phyloP scores from a whole-genome alignment of 2,329 filamentous ascomycete genomes.

The Xylariales sp. region DNA sequence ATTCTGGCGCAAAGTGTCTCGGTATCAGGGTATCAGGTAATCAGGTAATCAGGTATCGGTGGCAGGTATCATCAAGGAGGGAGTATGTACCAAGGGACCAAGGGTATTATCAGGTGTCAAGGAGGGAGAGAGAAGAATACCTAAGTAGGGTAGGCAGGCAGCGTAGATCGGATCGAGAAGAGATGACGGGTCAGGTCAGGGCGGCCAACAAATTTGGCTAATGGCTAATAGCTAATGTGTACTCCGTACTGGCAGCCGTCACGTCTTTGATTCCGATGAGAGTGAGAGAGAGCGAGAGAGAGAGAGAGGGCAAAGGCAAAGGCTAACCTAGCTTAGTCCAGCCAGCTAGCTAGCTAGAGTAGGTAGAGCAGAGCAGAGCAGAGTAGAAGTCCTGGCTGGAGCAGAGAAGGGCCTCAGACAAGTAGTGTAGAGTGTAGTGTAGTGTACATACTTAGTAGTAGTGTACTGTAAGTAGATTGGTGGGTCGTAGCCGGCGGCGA shows the following conservation, averaged over 20 bases:
- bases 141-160: too few species aligned
- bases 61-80: constrained; percentile 7
- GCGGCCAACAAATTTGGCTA: constrained; percentile 43
- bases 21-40: constrained; percentile 33
- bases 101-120: constrained; percentile 3
- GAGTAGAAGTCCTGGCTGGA: too few species aligned
- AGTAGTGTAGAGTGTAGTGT: not conserved
- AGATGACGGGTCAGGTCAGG: constrained; percentile 30
- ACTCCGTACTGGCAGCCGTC: constrained; percentile 33
- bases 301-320: constrained; percentile 37
- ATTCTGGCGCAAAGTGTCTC: constrained; percentile 38
- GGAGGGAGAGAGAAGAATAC: constrained; percentile 17
- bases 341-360: too few species aligned
- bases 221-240: constrained; percentile 36
- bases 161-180: constrained; percentile 20
- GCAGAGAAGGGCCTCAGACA: constrained; percentile 27
- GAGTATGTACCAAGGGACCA: not conserved
- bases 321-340: constrained; percentile 6
- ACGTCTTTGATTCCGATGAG: constrained; percentile 32
- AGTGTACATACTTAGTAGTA: too few species aligned
- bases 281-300: not conserved
- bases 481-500: constrained; percentile 38
- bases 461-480: constrained; percentile 8
- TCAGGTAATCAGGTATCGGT: not conserved
- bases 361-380: too few species aligned